Evolutionary conservation across 2,329 filamentous ascomycete genomes (phyloP).

Genomic region (Thermoascus crustaceus): DNA sequence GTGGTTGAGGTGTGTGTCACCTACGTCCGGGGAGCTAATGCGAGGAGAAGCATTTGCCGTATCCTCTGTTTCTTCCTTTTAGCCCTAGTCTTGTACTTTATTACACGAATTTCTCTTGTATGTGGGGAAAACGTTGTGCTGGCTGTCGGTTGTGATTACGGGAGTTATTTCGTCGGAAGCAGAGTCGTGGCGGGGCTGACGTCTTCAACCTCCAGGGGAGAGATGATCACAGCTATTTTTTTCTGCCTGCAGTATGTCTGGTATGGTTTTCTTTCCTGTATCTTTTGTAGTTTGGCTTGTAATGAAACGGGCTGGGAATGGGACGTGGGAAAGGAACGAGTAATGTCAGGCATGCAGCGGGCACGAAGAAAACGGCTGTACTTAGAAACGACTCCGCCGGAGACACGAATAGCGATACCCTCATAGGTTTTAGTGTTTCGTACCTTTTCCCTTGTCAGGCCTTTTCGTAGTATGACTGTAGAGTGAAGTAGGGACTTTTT

Average conservation of each 20-base stretch:
- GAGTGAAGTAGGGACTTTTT: no score
- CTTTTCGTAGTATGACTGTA: no score
- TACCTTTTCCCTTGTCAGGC: no score
- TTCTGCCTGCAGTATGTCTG: neutral
- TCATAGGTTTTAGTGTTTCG: no score
- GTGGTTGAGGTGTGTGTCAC: constrained; percentile 6
- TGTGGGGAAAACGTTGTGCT: neutral
- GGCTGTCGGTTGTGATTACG: constrained; percentile 5
- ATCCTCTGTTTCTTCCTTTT: constrained; percentile 4
- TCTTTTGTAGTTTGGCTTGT: neutral
- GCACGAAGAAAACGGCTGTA: neutral
- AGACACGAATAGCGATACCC: constrained; percentile 2
- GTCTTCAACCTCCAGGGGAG: constrained; percentile 2
- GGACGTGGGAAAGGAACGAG: neutral
- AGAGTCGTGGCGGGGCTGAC: constrained; percentile 5
- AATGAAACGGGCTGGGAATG: neutral
- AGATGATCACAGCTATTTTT: neutral
- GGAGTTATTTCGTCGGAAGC: constrained; percentile 7
- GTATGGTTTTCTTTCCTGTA: neutral
- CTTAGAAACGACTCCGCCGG: neutral
- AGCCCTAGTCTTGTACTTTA: constrained; percentile 8
- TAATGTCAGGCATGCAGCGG: no score
- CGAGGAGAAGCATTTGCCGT: neutral
- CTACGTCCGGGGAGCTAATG: neutral
- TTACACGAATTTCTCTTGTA: neutral